A percentile compares a stretch with the other conserved stretches of the same genome.
phyloP scores from a whole-genome alignment of 2,329 filamentous ascomycete species.

The Lecanosticta acicola region DNA sequence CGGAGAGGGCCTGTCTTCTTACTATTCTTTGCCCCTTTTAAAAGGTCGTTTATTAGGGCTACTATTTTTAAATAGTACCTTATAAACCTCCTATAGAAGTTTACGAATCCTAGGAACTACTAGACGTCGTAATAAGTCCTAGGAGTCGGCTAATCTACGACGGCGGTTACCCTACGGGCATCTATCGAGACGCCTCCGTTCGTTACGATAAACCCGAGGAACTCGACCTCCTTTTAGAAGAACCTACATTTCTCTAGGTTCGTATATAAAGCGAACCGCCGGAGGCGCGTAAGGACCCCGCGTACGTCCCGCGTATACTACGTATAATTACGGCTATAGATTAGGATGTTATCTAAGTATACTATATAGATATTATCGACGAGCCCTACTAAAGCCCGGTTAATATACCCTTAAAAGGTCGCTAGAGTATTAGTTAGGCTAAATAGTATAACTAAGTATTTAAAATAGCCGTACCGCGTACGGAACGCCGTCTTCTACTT shows the following conservation, averaged over 20 bases:
- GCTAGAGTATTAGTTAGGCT: constrained; percentile 19
- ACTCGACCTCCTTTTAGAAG: constrained; percentile 25
- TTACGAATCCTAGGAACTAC: constrained; percentile 12
- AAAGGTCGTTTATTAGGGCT: background rate
- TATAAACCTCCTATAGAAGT: constrained; percentile 4
- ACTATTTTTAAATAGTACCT: constrained; percentile 4
- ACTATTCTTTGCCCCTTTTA: constrained; percentile 3
- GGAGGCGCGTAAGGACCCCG: background rate
- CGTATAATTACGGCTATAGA: constrained; percentile 21
- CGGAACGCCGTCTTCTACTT: constrained; percentile 22
- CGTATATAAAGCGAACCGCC: background rate
- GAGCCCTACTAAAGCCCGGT: constrained; percentile 14
- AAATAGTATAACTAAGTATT: constrained; percentile 28
- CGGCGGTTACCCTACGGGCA: constrained; percentile 20
- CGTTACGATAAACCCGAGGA: constrained; percentile 30
- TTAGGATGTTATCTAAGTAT: constrained; percentile 32
- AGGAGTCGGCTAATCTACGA: constrained; percentile 24
- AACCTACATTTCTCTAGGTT: constrained; percentile 29
- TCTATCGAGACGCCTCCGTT: constrained; percentile 26
- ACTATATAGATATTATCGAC: constrained; percentile 20
- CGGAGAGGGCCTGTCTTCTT: constrained; percentile 2
- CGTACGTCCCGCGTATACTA: constrained; percentile 2
- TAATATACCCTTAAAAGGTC: constrained; percentile 29
- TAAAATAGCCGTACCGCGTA: constrained; percentile 21
- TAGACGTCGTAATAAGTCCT: constrained; percentile 21